Conservation (phyloP, 768 basidiomycete species). For the Pholiota microspora region DNA sequence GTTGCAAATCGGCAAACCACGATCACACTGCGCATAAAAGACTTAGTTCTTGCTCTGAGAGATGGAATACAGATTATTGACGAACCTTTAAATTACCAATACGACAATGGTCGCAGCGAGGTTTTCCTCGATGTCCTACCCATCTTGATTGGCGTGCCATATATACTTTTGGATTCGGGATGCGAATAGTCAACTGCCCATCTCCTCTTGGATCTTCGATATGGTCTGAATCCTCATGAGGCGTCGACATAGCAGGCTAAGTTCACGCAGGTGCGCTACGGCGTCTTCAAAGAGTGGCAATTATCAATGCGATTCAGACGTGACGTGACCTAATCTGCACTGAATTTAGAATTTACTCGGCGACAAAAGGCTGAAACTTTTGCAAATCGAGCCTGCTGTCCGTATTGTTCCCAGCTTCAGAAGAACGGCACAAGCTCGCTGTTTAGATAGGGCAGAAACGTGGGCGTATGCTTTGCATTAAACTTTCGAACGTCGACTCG, state of each 20-base stretch:
- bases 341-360: constrained; percentile 14
- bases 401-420: background rate
- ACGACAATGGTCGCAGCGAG: constrained; percentile 73
- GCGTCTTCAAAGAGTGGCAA: constrained; percentile 3
- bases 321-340: constrained; percentile 20
- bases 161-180: constrained; percentile 66
- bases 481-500: background rate
- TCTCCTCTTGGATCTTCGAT: constrained; percentile 43
- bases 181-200: constrained; percentile 58
- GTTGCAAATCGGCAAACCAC: constrained; percentile 68
- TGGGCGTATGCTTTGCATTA: background rate
- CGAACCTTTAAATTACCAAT: constrained; percentile 69
- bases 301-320: constrained; percentile 19
- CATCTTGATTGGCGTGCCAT: constrained; percentile 71
- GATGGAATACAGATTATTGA: constrained; percentile 12
- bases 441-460: background rate
- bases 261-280: constrained; percentile 2
- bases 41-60: constrained; percentile 4
- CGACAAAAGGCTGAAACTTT: constrained; percentile 18
- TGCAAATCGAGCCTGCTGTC: constrained; percentile 9
- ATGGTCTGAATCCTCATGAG: constrained; percentile 35
- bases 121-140: constrained; percentile 74
- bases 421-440: background rate
- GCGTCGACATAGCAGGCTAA: constrained; percentile 26
- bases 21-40: constrained; percentile 52